Evolutionary conservation across 192 early-diverging fungal species (phyloP).

Genomic region (Dispira simplex): DNA sequence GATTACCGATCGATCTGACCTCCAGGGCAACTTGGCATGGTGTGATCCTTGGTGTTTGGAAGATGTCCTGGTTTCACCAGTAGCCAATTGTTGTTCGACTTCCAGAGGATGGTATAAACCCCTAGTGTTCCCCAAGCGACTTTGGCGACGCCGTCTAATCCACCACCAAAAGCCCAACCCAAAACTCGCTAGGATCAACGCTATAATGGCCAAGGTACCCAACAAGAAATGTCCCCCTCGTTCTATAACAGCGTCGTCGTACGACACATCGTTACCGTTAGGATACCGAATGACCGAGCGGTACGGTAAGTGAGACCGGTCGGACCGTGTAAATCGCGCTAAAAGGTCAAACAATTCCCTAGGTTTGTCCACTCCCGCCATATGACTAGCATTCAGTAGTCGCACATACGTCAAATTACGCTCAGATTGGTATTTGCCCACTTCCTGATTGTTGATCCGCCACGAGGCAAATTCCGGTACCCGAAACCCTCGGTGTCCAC

Average conservation of each 20-base stretch:
- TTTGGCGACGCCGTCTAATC: background rate
- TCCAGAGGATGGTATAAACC: background rate
- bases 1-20: background rate
- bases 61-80: background rate
- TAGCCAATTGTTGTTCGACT: background rate
- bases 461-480: slow-evolving; percentile 16
- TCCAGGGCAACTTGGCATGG: background rate
- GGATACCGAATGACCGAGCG: background rate
- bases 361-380: slow-evolving; percentile 52
- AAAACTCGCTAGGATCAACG: background rate
- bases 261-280: slow-evolving; percentile 1
- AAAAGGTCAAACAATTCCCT: slow-evolving; percentile 41
- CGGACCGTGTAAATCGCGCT: slow-evolving; percentile 25
- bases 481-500: slow-evolving; percentile 32
- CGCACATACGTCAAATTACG: slow-evolving; percentile 45
- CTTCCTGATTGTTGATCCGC: slow-evolving; percentile 24
- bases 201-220: background rate
- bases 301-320: background rate
- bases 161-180: background rate
- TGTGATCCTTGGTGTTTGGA: background rate
- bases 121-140: background rate
- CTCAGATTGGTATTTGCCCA: slow-evolving; percentile 29
- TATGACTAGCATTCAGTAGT: slow-evolving; percentile 45
- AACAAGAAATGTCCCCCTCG: background rate
- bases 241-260: background rate